phyloP scores from a whole-genome alignment of 257 asterid species.

The Agastache rugosa region DNA sequence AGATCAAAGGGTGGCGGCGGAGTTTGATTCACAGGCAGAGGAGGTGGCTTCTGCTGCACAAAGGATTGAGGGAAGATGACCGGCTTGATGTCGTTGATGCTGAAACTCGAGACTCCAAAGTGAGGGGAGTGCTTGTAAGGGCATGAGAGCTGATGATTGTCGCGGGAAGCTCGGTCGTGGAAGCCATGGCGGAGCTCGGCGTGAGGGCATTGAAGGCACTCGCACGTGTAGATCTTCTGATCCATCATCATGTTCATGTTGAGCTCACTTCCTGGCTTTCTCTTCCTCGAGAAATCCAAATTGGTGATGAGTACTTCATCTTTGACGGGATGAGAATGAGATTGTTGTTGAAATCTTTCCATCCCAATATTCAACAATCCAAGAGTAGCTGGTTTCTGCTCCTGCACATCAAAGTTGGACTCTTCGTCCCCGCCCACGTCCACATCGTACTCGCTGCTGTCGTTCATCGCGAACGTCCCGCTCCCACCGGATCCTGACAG shows the following conservation, averaged over 20 bases:
- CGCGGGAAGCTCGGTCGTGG: conserved; percentile 63
- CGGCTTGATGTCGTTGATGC: conserved; percentile 62
- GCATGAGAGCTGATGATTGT: conserved; percentile 82
- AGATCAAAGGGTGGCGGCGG: conserved; percentile 48
- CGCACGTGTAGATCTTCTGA: conserved; percentile 70
- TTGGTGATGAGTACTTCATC: conserved; percentile 40
- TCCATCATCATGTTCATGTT: conserved; percentile 43
- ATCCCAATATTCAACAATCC: conserved; percentile 46
- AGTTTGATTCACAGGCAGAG: conserved; percentile 19
- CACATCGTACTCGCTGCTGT: conserved; percentile 62
- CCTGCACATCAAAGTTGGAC: conserved; percentile 50
- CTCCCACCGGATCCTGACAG: conserved; percentile 45
- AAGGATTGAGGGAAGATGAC: conserved; percentile 55
- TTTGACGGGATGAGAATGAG: conserved; percentile 40
- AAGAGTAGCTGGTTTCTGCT: conserved; percentile 54
- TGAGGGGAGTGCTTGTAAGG: conserved; percentile 54
- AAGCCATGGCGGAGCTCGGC: conserved; percentile 69
- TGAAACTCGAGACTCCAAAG: conserved; percentile 52
- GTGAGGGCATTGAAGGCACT: conserved; percentile 73
- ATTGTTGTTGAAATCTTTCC: conserved; percentile 42
- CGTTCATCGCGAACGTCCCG: conserved; percentile 44
- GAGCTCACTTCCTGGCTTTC: conserved; percentile 45
- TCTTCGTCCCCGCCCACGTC: conserved; percentile 46
- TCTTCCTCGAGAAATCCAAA: conserved; percentile 56
- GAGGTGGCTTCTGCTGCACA: conserved; percentile 42